phyloP scores from a whole-genome alignment of 257 asterid species.

The Solanum okadae region DNA sequence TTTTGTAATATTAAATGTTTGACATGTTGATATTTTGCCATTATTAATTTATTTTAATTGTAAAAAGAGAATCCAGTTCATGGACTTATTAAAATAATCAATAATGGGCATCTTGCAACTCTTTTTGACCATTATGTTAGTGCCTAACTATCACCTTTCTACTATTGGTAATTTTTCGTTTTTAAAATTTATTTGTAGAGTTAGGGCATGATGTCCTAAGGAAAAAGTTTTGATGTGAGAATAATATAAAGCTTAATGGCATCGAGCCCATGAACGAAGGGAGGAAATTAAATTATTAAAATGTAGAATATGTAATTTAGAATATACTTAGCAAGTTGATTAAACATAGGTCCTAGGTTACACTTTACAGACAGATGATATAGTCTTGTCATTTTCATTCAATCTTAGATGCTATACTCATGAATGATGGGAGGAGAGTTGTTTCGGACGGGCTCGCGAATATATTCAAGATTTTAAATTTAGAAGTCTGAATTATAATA shows the following conservation, averaged over 20 bases:
- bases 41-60: not conserved
- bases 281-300: not conserved
- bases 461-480: not conserved
- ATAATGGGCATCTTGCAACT: not conserved
- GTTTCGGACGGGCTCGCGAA: rapidly evolving
- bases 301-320: not conserved
- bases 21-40: not conserved
- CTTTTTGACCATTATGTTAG: constrained; percentile 46
- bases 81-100: constrained; percentile 12
- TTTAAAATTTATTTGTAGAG: not conserved
- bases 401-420: not conserved
- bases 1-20: constrained; percentile 4
- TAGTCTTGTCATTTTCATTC: not conserved
- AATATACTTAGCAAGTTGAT: constrained; percentile 10
- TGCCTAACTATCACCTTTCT: constrained; percentile 38
- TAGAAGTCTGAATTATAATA: not conserved
- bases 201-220: not conserved
- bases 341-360: constrained; percentile 24
- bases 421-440: not conserved
- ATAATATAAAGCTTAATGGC: not conserved
- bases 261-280: constrained; percentile 39
- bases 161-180: constrained; percentile 25
- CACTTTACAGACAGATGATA: constrained; percentile 30
- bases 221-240: not conserved
- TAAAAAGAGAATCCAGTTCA: constrained; percentile 35